These are phyloP conservation scores for Taiozyma sp. DNA, from an alignment of 1,139 yeast genomes.

Conservation along the genomic window DNA sequence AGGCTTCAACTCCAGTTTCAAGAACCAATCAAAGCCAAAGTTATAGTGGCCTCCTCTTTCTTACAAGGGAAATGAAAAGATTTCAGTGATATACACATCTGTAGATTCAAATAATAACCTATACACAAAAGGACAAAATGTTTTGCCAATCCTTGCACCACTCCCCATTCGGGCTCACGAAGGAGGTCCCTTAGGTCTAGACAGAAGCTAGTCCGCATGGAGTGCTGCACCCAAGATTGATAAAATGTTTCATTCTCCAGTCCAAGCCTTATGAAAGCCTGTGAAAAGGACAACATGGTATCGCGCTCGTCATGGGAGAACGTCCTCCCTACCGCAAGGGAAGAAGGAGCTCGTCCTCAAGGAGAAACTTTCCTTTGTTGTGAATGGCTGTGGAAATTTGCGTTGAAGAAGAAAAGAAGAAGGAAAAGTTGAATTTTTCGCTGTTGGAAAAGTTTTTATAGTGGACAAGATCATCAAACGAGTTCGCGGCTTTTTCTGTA, in stretches of 20 bases:
- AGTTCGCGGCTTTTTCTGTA: background rate
- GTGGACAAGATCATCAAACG: background rate
- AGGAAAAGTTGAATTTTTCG: background rate
- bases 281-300: slow-evolving; percentile 31
- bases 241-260: slow-evolving; percentile 53
- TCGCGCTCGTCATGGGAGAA: slow-evolving; percentile 75
- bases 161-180: slow-evolving; percentile 81
- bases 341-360: slow-evolving; percentile 63
- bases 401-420: slow-evolving; percentile 35
- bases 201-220: slow-evolving; percentile 45
- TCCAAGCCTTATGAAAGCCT: slow-evolving; percentile 31
- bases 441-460: too few relatives aligned
- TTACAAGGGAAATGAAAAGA: too few relatives aligned
- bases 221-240: slow-evolving; percentile 83
- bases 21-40: slow-evolving; percentile 26
- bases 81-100: too few relatives aligned
- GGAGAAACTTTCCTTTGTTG: slow-evolving; percentile 60
- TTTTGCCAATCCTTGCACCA: slow-evolving; percentile 74
- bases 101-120: background rate
- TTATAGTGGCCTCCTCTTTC: too few relatives aligned
- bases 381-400: slow-evolving; percentile 64
- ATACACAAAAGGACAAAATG: slow-evolving; percentile 29
- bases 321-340: slow-evolving; percentile 23
- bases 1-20: slow-evolving; percentile 85
- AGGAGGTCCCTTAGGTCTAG: slow-evolving; percentile 67